Evolutionary conservation across 139 green algal species (phyloP).

Genomic region (Nannochloris sp.): DNA sequence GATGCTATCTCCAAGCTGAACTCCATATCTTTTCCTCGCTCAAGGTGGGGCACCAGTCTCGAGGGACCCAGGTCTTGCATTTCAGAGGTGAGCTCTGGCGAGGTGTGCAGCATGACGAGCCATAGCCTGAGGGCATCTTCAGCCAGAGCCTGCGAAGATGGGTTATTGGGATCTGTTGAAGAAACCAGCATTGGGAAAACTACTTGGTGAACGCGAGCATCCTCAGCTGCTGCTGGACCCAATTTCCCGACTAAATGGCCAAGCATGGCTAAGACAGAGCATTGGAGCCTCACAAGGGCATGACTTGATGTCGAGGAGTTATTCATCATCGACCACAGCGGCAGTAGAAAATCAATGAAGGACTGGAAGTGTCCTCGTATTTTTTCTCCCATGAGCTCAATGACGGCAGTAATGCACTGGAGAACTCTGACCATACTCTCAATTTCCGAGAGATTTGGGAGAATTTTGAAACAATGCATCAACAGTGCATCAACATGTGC

Average conservation of each 20-base stretch:
- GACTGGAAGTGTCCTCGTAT: constrained; percentile 48
- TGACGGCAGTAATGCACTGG: constrained; percentile 55
- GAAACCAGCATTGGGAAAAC: constrained; percentile 56
- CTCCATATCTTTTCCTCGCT: constrained; percentile 39
- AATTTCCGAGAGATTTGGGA: constrained; percentile 47
- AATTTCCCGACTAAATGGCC: constrained; percentile 59
- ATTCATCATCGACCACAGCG: constrained; percentile 18
- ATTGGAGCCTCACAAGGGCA: constrained; percentile 55
- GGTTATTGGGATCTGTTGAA: constrained; percentile 30
- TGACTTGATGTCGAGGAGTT: background rate
- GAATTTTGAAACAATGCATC: constrained; percentile 41
- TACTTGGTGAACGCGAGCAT: constrained; percentile 38
- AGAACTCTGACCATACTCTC: constrained; percentile 70
- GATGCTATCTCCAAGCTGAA: constrained; percentile 48
- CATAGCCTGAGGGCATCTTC: constrained; percentile 47
- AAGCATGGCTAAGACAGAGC: constrained; percentile 54
- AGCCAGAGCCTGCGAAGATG: constrained; percentile 45
- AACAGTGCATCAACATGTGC: constrained; percentile 28
- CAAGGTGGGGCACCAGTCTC: constrained; percentile 38
- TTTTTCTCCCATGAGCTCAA: constrained; percentile 53
- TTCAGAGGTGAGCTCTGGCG: constrained; percentile 19
- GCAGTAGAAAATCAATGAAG: constrained; percentile 48
- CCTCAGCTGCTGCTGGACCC: constrained; percentile 26
- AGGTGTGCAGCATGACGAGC: constrained; percentile 15
- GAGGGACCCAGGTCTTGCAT: constrained; percentile 43